Conservation (phyloP, 169 alveolate species). For the Plasmodium gallinaceum region DNA sequence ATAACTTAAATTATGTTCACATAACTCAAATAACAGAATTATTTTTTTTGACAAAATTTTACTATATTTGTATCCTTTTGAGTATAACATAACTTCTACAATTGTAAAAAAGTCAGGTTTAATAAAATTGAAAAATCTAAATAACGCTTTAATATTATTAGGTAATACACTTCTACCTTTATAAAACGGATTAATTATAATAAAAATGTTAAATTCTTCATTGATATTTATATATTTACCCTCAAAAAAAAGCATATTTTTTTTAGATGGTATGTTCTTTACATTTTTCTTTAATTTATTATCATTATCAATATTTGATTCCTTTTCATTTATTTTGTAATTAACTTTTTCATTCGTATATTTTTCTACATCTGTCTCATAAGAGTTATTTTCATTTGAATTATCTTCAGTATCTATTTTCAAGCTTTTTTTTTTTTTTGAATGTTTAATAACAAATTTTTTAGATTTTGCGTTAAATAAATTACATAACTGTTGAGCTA, state of each 20-base stretch:
- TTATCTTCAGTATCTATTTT: not conserved
- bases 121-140: constrained; percentile 94
- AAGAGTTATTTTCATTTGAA: not conserved
- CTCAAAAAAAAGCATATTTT: constrained; percentile 86
- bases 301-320: not conserved
- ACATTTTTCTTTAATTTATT: not conserved
- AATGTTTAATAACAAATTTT: constrained; percentile 22
- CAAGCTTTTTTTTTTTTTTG: not conserved
- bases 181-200: constrained; percentile 99
- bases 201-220: constrained; percentile 95
- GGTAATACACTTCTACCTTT: constrained; percentile 98
- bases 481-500: constrained; percentile 90
- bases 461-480: constrained; percentile 68
- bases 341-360: constrained; percentile 11
- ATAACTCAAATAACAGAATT: constrained; percentile 95
- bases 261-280: constrained; percentile 83
- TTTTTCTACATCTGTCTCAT: not conserved
- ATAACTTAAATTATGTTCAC: constrained; percentile 92
- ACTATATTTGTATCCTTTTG: constrained; percentile 96
- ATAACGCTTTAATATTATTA: constrained; percentile 94
- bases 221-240: constrained; percentile 92
- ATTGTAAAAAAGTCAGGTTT: constrained; percentile 92
- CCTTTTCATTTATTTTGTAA: not conserved
- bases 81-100: constrained; percentile 94
- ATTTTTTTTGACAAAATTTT: constrained; percentile 93